Percentiles rank a stretch among this genome's conserved stretches.
These are phyloP conservation scores for Coniochaeta ligniaria DNA, from an alignment of 2,329 filamentous ascomycete genomes.

Conservation along the genomic window DNA sequence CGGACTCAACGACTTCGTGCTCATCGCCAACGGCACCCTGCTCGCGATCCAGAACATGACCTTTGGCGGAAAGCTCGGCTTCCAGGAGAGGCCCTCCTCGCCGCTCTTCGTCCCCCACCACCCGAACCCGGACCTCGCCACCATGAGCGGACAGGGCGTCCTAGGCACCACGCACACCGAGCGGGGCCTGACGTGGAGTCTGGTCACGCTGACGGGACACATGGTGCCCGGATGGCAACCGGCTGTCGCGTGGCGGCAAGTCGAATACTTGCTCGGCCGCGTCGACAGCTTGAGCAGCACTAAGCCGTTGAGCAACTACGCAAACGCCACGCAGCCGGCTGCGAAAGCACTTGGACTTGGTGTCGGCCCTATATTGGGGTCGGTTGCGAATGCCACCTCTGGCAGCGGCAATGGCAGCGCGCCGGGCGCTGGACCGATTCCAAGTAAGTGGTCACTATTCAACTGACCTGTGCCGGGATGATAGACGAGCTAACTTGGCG, in stretches of 20 bases:
- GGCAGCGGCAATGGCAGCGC: background rate
- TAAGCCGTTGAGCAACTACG: constrained; percentile 4
- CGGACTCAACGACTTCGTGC: constrained; percentile 60
- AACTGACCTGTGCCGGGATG: background rate
- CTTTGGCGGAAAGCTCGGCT: constrained; percentile 64
- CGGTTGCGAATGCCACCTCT: background rate
- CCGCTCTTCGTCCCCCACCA: constrained; percentile 65
- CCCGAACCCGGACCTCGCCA: constrained; percentile 26
- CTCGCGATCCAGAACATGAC: constrained; percentile 74
- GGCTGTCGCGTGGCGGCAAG: constrained; percentile 56
- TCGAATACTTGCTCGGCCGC: constrained; percentile 68
- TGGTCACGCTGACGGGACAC: constrained; percentile 57
- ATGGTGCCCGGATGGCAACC: constrained; percentile 63
- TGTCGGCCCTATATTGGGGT: background rate
- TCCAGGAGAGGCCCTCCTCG: constrained; percentile 50
- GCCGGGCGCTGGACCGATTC: background rate
- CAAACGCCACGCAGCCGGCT: background rate
- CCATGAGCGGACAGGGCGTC: constrained; percentile 42
- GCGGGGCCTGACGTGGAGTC: constrained; percentile 64
- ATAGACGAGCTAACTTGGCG: background rate
- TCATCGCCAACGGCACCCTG: constrained; percentile 60
- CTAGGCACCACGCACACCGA: constrained; percentile 65
- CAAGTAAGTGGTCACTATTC: background rate
- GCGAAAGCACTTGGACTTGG: background rate
- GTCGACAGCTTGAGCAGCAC: constrained; percentile 45